Percentiles rank a stretch among this genome's conserved stretches.
These are phyloP conservation scores for Termitomyces sp. DNA, from an alignment of 768 basidiomycete genomes.

Conservation along the genomic window DNA sequence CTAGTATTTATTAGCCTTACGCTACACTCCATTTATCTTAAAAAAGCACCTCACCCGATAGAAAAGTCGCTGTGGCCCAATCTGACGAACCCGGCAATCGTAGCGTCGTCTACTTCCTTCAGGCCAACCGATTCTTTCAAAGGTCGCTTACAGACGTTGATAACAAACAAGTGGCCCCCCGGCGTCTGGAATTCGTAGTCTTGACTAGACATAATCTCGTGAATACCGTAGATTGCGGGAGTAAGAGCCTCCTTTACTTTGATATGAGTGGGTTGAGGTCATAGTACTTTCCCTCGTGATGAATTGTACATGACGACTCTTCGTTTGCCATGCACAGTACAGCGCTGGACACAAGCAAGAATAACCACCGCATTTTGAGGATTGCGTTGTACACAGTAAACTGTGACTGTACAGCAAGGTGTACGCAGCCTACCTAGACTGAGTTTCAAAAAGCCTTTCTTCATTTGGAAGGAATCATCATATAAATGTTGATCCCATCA, in stretches of 20 bases:
- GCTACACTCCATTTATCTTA: background rate
- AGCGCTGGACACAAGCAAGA: background rate
- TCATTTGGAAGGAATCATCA: background rate
- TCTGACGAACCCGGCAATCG: constrained; percentile 62
- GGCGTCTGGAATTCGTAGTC: constrained; percentile 58
- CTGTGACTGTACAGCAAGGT: too few relatives aligned
- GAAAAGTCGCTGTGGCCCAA: constrained; percentile 66
- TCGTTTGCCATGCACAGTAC: constrained; percentile 19
- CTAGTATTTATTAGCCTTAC: constrained; percentile 26
- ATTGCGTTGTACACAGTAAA: background rate
- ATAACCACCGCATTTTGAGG: background rate
- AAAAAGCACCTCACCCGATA: constrained; percentile 50
- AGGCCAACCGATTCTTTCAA: constrained; percentile 56
- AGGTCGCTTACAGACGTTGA: constrained; percentile 66
- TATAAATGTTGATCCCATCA: too few relatives aligned
- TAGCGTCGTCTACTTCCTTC: constrained; percentile 44
- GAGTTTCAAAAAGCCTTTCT: background rate
- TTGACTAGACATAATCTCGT: constrained; percentile 37
- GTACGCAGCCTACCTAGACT: too few relatives aligned
- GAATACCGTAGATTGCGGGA: constrained; percentile 2
- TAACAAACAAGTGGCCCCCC: constrained; percentile 40
- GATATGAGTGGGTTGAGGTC: constrained; percentile 62
- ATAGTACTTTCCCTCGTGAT: constrained; percentile 55
- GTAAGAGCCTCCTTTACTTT: constrained; percentile 34
- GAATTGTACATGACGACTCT: constrained; percentile 64